Evolutionary conservation across 495 filamentous ascomycete species (phyloP), one percentile per base, ranked within the genome.

Genomic region (Tuber magnatum): DNA sequence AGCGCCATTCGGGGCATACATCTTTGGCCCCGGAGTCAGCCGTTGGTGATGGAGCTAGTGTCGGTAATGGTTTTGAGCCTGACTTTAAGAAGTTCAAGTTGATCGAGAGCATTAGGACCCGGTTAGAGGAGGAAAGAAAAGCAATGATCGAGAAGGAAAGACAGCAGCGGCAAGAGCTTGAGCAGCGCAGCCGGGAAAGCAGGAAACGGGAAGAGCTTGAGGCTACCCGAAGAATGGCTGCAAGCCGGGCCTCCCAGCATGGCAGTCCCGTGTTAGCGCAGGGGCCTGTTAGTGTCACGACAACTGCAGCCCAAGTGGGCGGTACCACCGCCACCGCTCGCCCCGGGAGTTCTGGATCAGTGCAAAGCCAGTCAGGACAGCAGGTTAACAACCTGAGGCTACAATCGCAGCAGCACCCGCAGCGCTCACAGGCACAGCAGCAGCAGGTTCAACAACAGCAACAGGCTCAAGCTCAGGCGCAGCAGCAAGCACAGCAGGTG

Each of bases 1-100:
- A 98, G 80, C 88, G 93, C 22, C 86, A 93, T 69, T 84, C 86
- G 61, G 87, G 88, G 0, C 85, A 87, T 69, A 87, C 86, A 24
- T 87, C 89, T 51, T 87, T 85, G 61, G 87, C 83, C 38, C 86
- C 87, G 2, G 91, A 90, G 75, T 88, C 91, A 70, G 86, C 89
- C 5, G 90, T 89, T 73, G 90, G 89, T 20, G 93, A 96, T 80
- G 93, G 90, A n/a, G 88, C 91, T 71, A 87, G 89, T 43, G 91
- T 89, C 70, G 86, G 88, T 3, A 85, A 88, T 12, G 84, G 90
- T 35, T 97, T 94, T 80, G 92, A 97, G 79, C 92, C 93, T 68
- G 88, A 90, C 8, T 98, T 98, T 83, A 93, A 94, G 72, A 87
- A 91, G 20, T 97, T 97, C 85, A 97, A 97, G 85, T 87, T 92